Evolutionary conservation across 2,329 filamentous ascomycete species (phyloP).

Genomic region (Paraphaeosphaeria sporulosa): DNA sequence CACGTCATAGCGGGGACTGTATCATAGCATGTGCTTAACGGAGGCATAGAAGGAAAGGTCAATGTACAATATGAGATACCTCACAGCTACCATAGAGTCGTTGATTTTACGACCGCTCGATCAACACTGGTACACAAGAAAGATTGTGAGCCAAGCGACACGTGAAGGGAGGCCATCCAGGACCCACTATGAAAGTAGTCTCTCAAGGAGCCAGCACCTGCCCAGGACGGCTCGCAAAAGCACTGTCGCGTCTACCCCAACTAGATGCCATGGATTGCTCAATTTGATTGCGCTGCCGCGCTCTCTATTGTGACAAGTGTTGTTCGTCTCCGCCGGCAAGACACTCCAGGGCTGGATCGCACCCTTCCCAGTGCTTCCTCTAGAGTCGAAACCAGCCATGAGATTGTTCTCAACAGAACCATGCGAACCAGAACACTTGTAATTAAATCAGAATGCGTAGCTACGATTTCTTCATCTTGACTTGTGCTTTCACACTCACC

Average conservation of each 20-base stretch:
- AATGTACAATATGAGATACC: not conserved
- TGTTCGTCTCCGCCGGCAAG: too few relatives aligned
- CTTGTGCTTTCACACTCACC: not conserved
- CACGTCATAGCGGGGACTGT: not conserved
- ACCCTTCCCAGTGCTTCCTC: not conserved
- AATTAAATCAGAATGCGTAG: not conserved
- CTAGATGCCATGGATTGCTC: too few relatives aligned
- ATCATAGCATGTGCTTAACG: not conserved
- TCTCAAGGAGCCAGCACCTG: not conserved
- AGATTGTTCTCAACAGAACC: not conserved
- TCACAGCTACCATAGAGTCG: not conserved
- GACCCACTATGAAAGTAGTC: not conserved
- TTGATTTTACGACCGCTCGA: not conserved
- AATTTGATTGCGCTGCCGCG: too few relatives aligned
- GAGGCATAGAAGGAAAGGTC: not conserved
- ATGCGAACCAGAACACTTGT: not conserved
- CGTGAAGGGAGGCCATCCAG: too few relatives aligned
- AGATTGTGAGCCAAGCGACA: not conserved
- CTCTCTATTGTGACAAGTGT: too few relatives aligned
- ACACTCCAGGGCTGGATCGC: too few relatives aligned
- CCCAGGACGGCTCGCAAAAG: not conserved
- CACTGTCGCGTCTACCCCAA: too few relatives aligned
- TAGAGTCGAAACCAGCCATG: not conserved
- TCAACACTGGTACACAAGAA: not conserved
- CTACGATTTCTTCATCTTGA: not conserved